phyloP scores from a whole-genome alignment of 2,329 filamentous ascomycete genomes.

The Tympanopsis confertula region DNA sequence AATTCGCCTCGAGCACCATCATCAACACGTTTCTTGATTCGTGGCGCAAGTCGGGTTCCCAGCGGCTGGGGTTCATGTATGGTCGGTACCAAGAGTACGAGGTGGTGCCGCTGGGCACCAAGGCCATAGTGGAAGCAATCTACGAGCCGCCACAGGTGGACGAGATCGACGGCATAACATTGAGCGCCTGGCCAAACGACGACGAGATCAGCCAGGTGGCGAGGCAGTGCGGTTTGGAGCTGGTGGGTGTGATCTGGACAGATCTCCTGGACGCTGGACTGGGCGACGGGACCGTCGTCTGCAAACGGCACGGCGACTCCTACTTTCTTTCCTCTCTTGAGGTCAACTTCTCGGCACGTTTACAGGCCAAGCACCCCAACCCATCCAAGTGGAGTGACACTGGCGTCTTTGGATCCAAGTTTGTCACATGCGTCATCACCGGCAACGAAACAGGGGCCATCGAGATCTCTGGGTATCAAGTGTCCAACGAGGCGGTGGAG shows the following conservation, averaged over 20 bases:
- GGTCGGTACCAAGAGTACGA: slow-evolving; percentile 82
- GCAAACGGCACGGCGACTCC: slow-evolving; percentile 90
- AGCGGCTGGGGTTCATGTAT: slow-evolving; percentile 82
- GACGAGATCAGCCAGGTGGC: slow-evolving; percentile 72
- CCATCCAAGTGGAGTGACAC: slow-evolving; percentile 94
- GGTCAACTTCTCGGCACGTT: slow-evolving; percentile 74
- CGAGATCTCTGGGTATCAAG: slow-evolving; percentile 81
- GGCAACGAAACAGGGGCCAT: slow-evolving; percentile 85
- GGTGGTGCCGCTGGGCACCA: slow-evolving; percentile 84
- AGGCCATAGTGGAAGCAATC: slow-evolving; percentile 94
- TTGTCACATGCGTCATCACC: slow-evolving; percentile 92
- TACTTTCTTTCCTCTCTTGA: slow-evolving; percentile 90
- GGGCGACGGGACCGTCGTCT: slow-evolving; percentile 76
- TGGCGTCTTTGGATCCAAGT: slow-evolving; percentile 85
- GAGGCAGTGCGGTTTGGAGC: slow-evolving; percentile 70
- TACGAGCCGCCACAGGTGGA: slow-evolving; percentile 90
- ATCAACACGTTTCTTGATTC: slow-evolving; percentile 82
- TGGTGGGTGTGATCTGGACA: slow-evolving; percentile 87
- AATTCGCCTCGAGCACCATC: slow-evolving; percentile 75
- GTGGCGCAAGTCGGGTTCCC: slow-evolving; percentile 75
- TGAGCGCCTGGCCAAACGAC: slow-evolving; percentile 78
- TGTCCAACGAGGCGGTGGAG: slow-evolving; percentile 87
- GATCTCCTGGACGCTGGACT: slow-evolving; percentile 74
- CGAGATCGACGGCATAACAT: slow-evolving; percentile 76
- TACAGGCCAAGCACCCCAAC: slow-evolving; percentile 81